Evolutionary conservation across 2,329 filamentous ascomycete genomes (phyloP), one percentile per base, ranked within the genome.

Genomic region (Emmonsiellopsis sp.): DNA sequence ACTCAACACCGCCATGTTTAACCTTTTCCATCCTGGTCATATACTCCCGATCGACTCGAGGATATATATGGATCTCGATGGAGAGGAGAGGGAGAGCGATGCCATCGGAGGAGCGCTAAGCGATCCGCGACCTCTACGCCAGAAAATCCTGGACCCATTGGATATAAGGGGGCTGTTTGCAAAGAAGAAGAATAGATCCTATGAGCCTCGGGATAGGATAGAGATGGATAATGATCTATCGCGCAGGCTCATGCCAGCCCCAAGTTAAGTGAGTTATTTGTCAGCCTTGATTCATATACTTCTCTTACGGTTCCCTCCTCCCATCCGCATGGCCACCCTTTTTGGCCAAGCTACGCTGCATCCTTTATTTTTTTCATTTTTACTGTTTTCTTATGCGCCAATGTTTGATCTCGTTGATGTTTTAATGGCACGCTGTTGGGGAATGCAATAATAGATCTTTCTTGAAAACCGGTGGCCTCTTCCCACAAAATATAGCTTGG

Each of bases 91-190:
- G 47, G 36, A 32, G n/a, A 51, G 50, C 17, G 54, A 56, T 11
- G 45, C 44, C 14, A 14, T 51, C 6, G 51, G 51, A 37, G 45
- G 46, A 1, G 49, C 51, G 13, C 34, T 56, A 14, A 9, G 48
- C 13, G 54, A 56, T 42, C 42, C 51, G 9, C 33, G 54, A 13
- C 46, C 51, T 7, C 21, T 53, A 10, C 17, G n/a, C 39, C 46
- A 50, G 43, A 56, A 53, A 17, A 51, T 56, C 3, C 17, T 53
- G 7, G 54, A 56, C 32, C 51, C 54, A 6, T 44, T 56, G 6
- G 54, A 56, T 51, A 39, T 56, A 17, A 53, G 17, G 42, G 54
- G 54, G 10, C 37, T 56, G 42, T 51, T 56, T 31, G 42, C 31
- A 3, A 46, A 43, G 33, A 42, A 50, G 10, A 36, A 53, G 33